Evolutionary conservation across 139 green algal genomes (phyloP), one percentile per base, ranked within the genome.

Genomic region (Edaphochlamys debaryana): DNA sequence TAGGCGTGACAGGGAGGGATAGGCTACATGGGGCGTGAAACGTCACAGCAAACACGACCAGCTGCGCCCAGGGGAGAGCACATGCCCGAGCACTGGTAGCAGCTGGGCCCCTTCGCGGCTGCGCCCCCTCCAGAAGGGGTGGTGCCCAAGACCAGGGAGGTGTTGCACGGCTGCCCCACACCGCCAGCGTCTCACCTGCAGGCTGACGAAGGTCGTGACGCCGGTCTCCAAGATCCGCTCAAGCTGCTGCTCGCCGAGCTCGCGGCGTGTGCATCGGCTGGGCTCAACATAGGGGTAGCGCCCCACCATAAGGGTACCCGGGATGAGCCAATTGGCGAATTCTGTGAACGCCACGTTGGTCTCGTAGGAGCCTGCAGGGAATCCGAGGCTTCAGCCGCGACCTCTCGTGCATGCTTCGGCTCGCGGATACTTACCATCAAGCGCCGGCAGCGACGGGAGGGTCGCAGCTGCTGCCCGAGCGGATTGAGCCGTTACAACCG

Each of bases 261-360:
- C 78, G 6, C 74, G 60, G 40, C 58, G 80, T 22, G 60, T 75
- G 80, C 89, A 95, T 17, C 92, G 78, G 84, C 90, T 95, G 45
- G 93, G 93, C 87, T 98, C 95, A 0, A 97, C 78, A 69, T 92
- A 97, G 6, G 95, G 95, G 68, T 98, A 98, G 36, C 94, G 88
- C 23, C 95, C 95, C 22, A 97, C 67, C 88, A 98, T 88, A 25
- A 98, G 41, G 19, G 62, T 74, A 4, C 93, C 93, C 2, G 94
- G 95, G 23, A 98, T 88, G 7, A 98, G 81, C 95, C 95, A 98
- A 87, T 98, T 98, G 5, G 92, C 93, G 81, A 89, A 97, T 56
- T 84, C 60, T 3, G 76, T 73, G 69, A 98, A 98, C 0, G 85
- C 62, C 45, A 92, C 86, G 3, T 23, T 74, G 0, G 66, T 56